Conservation (phyloP, 2,329 filamentous ascomycete genomes). For the Aspergillus brasiliensis region DNA sequence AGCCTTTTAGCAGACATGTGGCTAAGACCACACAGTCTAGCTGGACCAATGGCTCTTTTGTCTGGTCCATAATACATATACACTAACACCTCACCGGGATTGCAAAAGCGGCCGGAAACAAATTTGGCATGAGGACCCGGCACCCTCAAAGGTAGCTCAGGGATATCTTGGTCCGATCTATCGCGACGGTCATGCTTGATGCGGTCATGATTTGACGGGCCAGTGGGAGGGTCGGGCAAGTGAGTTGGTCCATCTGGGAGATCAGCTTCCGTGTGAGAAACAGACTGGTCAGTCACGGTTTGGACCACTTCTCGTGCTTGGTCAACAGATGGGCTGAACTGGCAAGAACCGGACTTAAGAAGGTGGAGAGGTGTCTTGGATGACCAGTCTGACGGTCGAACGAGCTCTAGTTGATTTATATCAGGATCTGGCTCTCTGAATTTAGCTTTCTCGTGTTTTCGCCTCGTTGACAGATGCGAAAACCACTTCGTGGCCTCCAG, state of each 20-base stretch:
- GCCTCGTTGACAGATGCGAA: constrained; percentile 27
- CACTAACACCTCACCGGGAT: constrained; percentile 31
- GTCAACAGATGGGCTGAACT: neutral
- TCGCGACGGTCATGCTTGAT: neutral
- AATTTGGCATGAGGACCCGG: neutral
- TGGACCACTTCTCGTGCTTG: neutral
- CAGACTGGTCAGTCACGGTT: neutral
- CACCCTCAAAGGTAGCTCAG: constrained; percentile 14
- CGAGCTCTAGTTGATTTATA: constrained; percentile 38
- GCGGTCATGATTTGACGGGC: too few species aligned
- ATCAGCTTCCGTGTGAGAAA: neutral
- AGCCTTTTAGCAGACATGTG: constrained; percentile 18
- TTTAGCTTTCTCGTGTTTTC: constrained; percentile 36
- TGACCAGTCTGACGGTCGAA: constrained; percentile 37
- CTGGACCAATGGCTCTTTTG: constrained; percentile 30
- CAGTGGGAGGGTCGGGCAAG: neutral
- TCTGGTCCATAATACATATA: constrained; percentile 34
- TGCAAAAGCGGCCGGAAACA: constrained; percentile 20
- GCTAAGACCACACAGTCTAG: constrained; percentile 32
- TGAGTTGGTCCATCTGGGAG: neutral
- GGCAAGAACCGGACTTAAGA: neutral
- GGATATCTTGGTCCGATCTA: neutral
- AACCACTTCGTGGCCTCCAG: constrained; percentile 15
- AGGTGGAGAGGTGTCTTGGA: constrained; percentile 10
- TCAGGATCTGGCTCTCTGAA: constrained; percentile 39